These are phyloP conservation scores for Penicillium manginii DNA, from an alignment of 495 filamentous ascomycete species.

Conservation along the genomic window DNA sequence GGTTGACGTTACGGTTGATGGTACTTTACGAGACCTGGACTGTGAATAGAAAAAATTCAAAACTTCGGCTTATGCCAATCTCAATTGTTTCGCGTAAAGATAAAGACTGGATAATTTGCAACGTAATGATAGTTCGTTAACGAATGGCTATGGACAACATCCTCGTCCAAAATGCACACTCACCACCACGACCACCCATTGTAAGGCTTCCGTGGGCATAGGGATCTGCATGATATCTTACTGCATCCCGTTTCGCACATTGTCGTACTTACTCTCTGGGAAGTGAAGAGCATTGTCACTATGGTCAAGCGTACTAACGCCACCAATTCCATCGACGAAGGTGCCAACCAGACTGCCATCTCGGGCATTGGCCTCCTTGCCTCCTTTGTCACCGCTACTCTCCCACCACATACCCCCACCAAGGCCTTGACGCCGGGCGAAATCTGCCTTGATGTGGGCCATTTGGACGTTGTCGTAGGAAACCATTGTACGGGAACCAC, in stretches of 20 bases:
- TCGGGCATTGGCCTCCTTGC: slow-evolving; percentile 42
- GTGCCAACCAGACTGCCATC: slow-evolving; percentile 65
- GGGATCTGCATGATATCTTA: neutral
- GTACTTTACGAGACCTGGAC: slow-evolving; percentile 19
- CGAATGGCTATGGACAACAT: slow-evolving; percentile 3
- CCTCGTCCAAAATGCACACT: neutral
- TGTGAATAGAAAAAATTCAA: slow-evolving; percentile 33
- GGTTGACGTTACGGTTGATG: slow-evolving; percentile 29
- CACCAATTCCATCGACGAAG: slow-evolving; percentile 56
- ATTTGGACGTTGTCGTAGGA: slow-evolving; percentile 73
- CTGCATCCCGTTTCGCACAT: slow-evolving; percentile 58
- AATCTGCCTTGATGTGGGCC: slow-evolving; percentile 65
- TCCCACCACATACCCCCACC: slow-evolving; percentile 98
- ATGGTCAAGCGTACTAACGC: slow-evolving; percentile 55
- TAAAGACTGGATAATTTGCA: slow-evolving; percentile 6
- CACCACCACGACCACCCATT: neutral
- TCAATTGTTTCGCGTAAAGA: slow-evolving; percentile 13
- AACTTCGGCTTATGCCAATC: slow-evolving; percentile 20
- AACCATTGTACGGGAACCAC: slow-evolving; percentile 62
- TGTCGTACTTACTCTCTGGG: slow-evolving; percentile 81
- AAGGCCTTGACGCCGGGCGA: slow-evolving; percentile 63
- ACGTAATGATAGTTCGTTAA: neutral
- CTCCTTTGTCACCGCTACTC: slow-evolving; percentile 73
- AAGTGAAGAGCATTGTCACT: slow-evolving; percentile 70
- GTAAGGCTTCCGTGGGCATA: neutral